Evolutionary conservation across 2,329 filamentous ascomycete species (phyloP), one percentile per base, ranked within the genome.

Genomic region (Colletotrichum ledebouriae): DNA sequence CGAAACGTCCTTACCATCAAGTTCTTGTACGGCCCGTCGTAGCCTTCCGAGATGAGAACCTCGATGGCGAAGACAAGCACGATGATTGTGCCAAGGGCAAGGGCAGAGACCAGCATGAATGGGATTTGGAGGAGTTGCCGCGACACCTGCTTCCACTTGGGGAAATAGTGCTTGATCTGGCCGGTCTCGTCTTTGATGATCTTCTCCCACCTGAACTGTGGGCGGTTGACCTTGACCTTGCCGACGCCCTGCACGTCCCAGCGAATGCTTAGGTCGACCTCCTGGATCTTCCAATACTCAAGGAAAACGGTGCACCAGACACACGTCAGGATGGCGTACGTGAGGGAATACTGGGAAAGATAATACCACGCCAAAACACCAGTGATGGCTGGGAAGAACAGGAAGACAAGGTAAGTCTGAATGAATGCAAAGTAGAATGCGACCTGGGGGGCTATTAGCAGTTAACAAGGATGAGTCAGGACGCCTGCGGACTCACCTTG

Each of bases 381-480:
- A 33, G 92, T 89, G 2, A 83, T 82, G 7, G 92, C 90, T 0
- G 91, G 91, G 60, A 93, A 90, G 3, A 88, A 79, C 17, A 94
- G 82, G 73, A 94, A 93, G 41, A 86, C 81, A 67, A 92, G 90
- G 75, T 94, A 94, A 13, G 87, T 88, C 73, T 94, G 92, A 25
- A 92, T 90, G 73, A 94, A 94, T n/a, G 91, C 91, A 75, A 93
- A 94, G 78, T 94, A 94, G 74, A 92, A 94, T 3, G 90, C 92
- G 60, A 93, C 87, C 60, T 67, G 13, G 5, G 5, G 85, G 15
- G 3, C 1, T 89, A 47, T 42, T 12, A 70, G 55, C 20, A 4
- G n/a, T 49, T 13, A 17, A 5, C 2, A 1, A 34, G 1, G 0
- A 10, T 2, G 6, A 29, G 29, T 7, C 29, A 29, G 9, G 29